Evolutionary conservation across 306 rosid genomes (phyloP).

Genomic region (Trifolium dubium): DNA sequence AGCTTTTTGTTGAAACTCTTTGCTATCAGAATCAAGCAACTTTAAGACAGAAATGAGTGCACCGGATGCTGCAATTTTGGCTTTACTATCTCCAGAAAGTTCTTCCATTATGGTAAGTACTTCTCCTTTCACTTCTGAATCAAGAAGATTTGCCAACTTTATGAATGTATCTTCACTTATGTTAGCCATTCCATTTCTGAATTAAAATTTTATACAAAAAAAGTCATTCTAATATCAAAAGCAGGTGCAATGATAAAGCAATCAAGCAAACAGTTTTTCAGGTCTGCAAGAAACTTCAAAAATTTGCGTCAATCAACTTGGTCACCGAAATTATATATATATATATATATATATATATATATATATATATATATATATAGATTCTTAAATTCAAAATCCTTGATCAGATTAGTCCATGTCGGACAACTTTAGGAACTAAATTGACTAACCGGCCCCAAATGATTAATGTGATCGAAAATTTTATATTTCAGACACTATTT

Average conservation of each 20-base stretch:
- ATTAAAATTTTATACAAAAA: constrained; percentile 31
- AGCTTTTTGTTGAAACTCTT: constrained; percentile 57
- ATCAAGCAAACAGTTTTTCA: constrained; percentile 21
- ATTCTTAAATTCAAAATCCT: not conserved
- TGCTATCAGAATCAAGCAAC: constrained; percentile 55
- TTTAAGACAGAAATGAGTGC: constrained; percentile 56
- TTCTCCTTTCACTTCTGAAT: constrained; percentile 64
- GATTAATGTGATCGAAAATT: not conserved
- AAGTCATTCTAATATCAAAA: constrained; percentile 14
- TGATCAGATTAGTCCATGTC: not conserved
- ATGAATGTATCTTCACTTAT: constrained; percentile 56
- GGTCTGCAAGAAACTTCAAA: not conserved
- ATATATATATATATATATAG: no score
- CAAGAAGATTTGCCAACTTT: constrained; percentile 59
- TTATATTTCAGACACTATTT: not conserved
- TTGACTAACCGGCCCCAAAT: not conserved
- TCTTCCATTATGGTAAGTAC: constrained; percentile 72
- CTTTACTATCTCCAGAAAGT: constrained; percentile 55
- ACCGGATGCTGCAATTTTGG: constrained; percentile 58
- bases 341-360: no score
- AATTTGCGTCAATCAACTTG: not conserved
- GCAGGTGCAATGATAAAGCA: constrained; percentile 18
- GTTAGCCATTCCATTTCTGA: constrained; percentile 55
- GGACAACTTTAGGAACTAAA: not conserved
- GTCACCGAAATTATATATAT: not conserved